Percentiles rank a stretch among this genome's conserved stretches.
Evolutionary conservation across 257 asterid genomes (phyloP).

Genomic region (Gardenia jasminoides): DNA sequence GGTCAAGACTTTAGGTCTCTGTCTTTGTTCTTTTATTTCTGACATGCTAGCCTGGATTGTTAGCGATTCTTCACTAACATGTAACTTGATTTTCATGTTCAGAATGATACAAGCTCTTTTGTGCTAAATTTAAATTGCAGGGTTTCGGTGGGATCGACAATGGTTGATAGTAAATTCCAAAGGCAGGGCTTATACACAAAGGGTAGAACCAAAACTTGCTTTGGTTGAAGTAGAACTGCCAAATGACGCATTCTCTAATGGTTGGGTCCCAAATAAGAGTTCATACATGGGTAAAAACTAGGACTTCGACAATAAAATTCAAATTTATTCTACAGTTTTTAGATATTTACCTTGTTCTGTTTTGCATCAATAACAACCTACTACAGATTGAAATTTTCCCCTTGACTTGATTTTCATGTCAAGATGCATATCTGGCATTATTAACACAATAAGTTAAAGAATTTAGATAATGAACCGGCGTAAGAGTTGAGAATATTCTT

Average conservation of each 20-base stretch:
- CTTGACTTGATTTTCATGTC: neutral
- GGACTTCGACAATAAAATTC: neutral
- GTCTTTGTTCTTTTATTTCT: too few relatives aligned
- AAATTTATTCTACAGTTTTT: neutral
- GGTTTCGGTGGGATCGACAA: constrained; percentile 83
- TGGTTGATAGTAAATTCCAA: constrained; percentile 69
- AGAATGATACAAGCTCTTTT: neutral
- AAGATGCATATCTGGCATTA: neutral
- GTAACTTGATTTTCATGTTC: neutral
- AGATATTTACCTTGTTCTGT: neutral
- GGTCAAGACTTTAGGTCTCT: too few relatives aligned
- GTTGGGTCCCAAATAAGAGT: constrained; percentile 50
- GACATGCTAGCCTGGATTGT: neutral
- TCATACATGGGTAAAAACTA: constrained; percentile 53
- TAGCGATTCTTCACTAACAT: neutral
- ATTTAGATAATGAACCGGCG: neutral
- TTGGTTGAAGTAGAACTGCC: constrained; percentile 61
- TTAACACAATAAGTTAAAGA: neutral
- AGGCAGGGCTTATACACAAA: constrained; percentile 69
- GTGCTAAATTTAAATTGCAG: constrained; percentile 25
- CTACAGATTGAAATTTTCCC: neutral
- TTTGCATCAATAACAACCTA: neutral
- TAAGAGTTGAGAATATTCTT: neutral
- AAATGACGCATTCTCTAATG: constrained; percentile 44
- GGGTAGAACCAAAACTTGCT: constrained; percentile 76